Evolutionary conservation across 768 basidiomycete genomes (phyloP), one percentile per base, ranked within the genome.

Genomic region (Chalciporus pseudorubinellus): DNA sequence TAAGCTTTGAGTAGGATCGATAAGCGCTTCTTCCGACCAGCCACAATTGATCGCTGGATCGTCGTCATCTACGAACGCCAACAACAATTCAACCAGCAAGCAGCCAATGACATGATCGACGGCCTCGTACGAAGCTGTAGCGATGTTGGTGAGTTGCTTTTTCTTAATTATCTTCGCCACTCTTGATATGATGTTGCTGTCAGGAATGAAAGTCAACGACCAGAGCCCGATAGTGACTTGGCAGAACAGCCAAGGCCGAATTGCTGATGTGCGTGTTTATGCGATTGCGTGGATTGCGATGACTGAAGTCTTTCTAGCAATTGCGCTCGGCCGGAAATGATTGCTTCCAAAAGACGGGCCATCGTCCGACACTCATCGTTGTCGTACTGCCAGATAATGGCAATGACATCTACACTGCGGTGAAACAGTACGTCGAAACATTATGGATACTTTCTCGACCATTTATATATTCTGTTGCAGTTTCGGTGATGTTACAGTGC

Each of bases 351-450:
- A 75, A 72, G 59, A 69, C 67, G 28, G 68, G 68, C 9, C 66
- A 60, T 6, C 68, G 72, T 1, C 87, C 89, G 1, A 72, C 71
- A 8, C 73, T 92, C 3, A 73, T 89, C 20, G 80, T 91, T 1
- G 78, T 83, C 22, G 65, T 92, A 36, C 74, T 92, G 18, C 90
- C 89, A 0, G 85, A 91, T 54, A 80, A 79, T 2, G 85, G 83
- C 1, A 83, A 85, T 38, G 87, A 92, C 45, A 80, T 89, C 10
- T 92, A 92, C 58, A 83, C 78, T 2, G 80, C 82, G 18, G 79
- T 91, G 21, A 92, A 92, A 70, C 84, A 89, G 89, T 92, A 60
- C 55, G 83, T 76, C 48, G 18, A 42, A 26, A 46, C 21, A 2
- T 18, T 18, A 36, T 22, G n/a, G 45, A 16, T 36, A 42, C 26